phyloP scores from a whole-genome alignment of 228 moss, liverwort and hornwort species.

The Sphagnum fallax region DNA sequence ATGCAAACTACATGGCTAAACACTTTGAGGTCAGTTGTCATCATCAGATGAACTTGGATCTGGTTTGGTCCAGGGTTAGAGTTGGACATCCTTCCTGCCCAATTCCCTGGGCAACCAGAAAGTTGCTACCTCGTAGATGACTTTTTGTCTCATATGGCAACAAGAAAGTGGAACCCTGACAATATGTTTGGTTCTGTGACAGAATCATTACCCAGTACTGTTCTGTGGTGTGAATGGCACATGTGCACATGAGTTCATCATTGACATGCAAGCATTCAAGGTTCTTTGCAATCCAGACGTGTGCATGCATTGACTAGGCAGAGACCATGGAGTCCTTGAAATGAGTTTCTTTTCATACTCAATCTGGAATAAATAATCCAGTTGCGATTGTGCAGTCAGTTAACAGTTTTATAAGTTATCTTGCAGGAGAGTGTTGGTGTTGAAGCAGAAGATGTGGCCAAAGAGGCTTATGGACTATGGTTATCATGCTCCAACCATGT shows the following conservation, averaged over 20 bases:
- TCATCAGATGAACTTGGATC: too few relatives aligned
- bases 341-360: too few relatives aligned
- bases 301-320: neutral
- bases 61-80: too few relatives aligned
- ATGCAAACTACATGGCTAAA: constrained; percentile 98
- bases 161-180: neutral
- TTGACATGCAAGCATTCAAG: constrained; percentile 84
- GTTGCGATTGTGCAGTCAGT: too few relatives aligned
- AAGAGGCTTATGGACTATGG: constrained; percentile 97
- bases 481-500: constrained; percentile 98
- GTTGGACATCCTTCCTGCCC: too few relatives aligned
- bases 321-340: too few relatives aligned
- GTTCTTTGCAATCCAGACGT: constrained; percentile 12
- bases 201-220: constrained; percentile 74
- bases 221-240: constrained; percentile 87
- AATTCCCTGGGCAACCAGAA: too few relatives aligned
- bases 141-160: too few relatives aligned
- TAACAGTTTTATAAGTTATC: too few relatives aligned
- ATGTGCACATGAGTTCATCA: constrained; percentile 96
- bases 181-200: constrained; percentile 5
- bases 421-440: constrained; percentile 68
- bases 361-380: too few relatives aligned
- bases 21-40: constrained; percentile 57
- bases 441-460: constrained; percentile 90
- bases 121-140: too few relatives aligned